Conservation (phyloP, 176 grass and related monocot species). For the Triticum aestivum region IWGSC_CS_RefSeq_v2.1 NC_057794.1:301373377-301373876, state of each 20-base stretch:
- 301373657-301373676: not conserved
- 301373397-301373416: not conserved
- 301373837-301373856: not conserved
- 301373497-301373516: not conserved
- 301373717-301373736: slow-evolving; percentile 1
- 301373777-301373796: not conserved
- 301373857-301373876: slow-evolving; percentile 11
- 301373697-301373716: not conserved
- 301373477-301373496: not conserved
- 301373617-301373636: not conserved
- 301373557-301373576: not conserved
- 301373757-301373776: not conserved
- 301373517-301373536: not conserved
- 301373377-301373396: not conserved
- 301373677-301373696: not conserved
- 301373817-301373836: not conserved
- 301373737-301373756: not conserved
- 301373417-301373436: not conserved
- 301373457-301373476: not conserved
- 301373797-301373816: not conserved
- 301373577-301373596: not conserved
- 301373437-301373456: not conserved
- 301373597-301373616: not conserved
- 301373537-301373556: not conserved
- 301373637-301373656: not conserved